Percentiles rank a stretch among this genome's conserved stretches.
Evolutionary conservation across 2,329 filamentous ascomycete species (phyloP).

Genomic region (Penicillium sp.): DNA sequence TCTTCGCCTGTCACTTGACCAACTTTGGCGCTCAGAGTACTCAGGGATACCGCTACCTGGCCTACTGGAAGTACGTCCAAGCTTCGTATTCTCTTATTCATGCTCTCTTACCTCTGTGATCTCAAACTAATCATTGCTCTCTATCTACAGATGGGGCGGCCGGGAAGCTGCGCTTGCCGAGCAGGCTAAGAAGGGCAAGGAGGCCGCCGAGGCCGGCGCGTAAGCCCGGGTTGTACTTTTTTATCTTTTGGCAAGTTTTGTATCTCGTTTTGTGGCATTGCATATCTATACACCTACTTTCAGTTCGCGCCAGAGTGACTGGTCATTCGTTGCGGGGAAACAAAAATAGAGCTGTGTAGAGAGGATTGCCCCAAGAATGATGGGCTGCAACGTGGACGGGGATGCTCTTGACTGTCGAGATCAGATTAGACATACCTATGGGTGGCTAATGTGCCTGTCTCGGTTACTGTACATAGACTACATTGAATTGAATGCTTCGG

Average conservation of each 20-base stretch:
- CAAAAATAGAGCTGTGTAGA: conserved; percentile 12
- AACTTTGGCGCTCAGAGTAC: conserved; percentile 59
- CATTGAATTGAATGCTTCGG: conserved; percentile 12
- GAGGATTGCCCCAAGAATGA: conserved; percentile 6
- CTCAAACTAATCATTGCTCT: conserved; percentile 8
- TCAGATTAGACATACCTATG: neutral
- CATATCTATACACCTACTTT: conserved; percentile 10
- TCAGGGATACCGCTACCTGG: conserved; percentile 59
- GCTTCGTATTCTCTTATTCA: neutral
- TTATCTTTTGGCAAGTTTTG: conserved; percentile 12
- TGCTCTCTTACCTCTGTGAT: neutral
- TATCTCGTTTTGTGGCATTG: conserved; percentile 9
- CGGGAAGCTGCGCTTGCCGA: conserved; percentile 39
- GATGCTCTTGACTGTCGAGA: conserved; percentile 1
- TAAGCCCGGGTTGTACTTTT: conserved; percentile 13
- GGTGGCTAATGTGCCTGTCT: conserved; percentile 1
- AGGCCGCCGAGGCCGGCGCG: conserved; percentile 27
- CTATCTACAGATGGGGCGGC: conserved; percentile 37
- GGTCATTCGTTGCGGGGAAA: conserved; percentile 2
- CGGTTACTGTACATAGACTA: conserved; percentile 22
- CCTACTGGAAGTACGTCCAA: conserved; percentile 52
- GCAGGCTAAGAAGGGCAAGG: conserved; percentile 29
- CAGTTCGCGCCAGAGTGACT: neutral
- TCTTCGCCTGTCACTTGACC: conserved; percentile 62
- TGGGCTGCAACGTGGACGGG: conserved; percentile 3